A percentile compares a stretch with the other conserved stretches of the same genome.
Evolutionary conservation across 352 stramenopile species (phyloP).

Genomic region (Phytophthora sp.): DNA sequence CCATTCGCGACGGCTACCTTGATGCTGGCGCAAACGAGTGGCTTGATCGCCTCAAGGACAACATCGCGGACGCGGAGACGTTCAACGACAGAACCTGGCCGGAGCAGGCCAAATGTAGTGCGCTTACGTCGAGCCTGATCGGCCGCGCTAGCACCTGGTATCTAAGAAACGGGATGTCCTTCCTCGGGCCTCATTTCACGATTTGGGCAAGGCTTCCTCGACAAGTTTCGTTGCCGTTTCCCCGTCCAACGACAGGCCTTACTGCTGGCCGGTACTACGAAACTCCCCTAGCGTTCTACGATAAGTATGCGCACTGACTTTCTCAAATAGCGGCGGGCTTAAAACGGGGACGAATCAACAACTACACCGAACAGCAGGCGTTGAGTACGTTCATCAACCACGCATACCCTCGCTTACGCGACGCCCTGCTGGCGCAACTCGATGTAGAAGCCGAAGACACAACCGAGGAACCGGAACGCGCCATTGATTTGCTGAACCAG

Average conservation of each 20-base stretch:
- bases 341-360: background rate
- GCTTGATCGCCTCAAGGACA: background rate
- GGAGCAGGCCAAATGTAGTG: background rate
- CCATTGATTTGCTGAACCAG: background rate
- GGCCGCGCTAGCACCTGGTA: no score
- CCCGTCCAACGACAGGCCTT: background rate
- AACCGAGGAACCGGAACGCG: background rate
- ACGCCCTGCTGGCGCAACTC: background rate
- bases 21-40: background rate
- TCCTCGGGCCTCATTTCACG: no score
- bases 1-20: background rate
- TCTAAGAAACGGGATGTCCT: no score
- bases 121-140: background rate
- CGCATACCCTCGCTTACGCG: background rate
- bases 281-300: background rate
- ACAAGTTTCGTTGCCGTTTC: background rate
- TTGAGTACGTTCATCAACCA: conserved; percentile 17
- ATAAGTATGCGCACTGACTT: background rate
- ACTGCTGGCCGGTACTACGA: background rate
- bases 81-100: background rate
- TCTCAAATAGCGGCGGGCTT: background rate
- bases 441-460: conserved; percentile 1
- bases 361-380: background rate
- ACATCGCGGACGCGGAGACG: background rate
- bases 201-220: background rate